Percentiles rank a stretch among this genome's conserved stretches.
Conservation (phyloP, 805 yeast genomes). For the Teunomyces panamensis region DNA sequence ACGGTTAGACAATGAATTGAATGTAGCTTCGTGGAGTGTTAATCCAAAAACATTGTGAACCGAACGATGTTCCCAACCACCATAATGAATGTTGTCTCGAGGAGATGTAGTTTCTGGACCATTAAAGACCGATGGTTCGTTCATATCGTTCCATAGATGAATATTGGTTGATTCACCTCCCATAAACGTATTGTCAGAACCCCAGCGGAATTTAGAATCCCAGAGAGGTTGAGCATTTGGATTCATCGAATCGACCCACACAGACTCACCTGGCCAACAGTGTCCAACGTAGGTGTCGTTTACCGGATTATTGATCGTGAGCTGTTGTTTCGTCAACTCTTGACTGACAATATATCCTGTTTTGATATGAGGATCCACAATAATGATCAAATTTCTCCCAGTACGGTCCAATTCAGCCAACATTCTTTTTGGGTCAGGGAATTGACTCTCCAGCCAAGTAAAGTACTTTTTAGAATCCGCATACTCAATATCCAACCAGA, state of each 20-base stretch:
- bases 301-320: constrained; percentile 46
- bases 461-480: constrained; percentile 84
- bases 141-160: constrained; percentile 97
- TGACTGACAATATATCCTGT: constrained; percentile 65
- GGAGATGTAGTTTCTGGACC: constrained; percentile 95
- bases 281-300: constrained; percentile 70
- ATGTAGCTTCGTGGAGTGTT: constrained; percentile 78
- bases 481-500: constrained; percentile 95
- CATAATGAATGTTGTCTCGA: constrained; percentile 73
- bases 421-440: constrained; percentile 75
- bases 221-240: constrained; percentile 61
- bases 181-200: constrained; percentile 33
- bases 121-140: constrained; percentile 91
- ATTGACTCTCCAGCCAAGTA: constrained; percentile 77
- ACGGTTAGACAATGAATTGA: constrained; percentile 57
- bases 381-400: constrained; percentile 77
- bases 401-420: constrained; percentile 60
- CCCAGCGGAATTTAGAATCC: constrained; percentile 51
- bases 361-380: constrained; percentile 91
- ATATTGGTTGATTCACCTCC: constrained; percentile 57
- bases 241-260: constrained; percentile 87
- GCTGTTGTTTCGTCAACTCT: constrained; percentile 35
- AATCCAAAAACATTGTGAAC: constrained; percentile 84
- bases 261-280: constrained; percentile 97
- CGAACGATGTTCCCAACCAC: constrained; percentile 86